phyloP scores from a whole-genome alignment of 345 rosid species.

The Bruguiera parviflora region DNA sequence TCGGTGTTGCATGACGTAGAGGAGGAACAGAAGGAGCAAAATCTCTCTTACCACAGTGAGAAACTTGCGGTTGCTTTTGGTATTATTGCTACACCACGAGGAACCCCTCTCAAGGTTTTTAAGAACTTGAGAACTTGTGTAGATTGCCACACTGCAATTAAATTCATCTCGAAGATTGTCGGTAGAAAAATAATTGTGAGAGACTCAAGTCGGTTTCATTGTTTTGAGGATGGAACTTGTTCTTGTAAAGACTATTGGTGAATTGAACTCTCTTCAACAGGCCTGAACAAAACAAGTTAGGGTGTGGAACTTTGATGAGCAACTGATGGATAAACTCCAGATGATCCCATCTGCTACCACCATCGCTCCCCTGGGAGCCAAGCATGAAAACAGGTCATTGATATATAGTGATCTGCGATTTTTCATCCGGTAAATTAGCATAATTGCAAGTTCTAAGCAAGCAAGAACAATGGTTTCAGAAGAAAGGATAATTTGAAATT shows the following conservation, averaged over 20 bases:
- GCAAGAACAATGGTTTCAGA: too few relatives aligned
- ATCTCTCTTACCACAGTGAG: slow-evolving; percentile 81
- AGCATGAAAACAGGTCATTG: too few relatives aligned
- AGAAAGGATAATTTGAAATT: too few relatives aligned
- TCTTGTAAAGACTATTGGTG: slow-evolving; percentile 91
- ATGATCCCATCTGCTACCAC: too few relatives aligned
- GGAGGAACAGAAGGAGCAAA: slow-evolving; percentile 88
- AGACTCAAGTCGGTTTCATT: slow-evolving; percentile 80
- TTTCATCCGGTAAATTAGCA: too few relatives aligned
- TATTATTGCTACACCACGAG: slow-evolving; percentile 58
- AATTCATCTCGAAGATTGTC: slow-evolving; percentile 69
- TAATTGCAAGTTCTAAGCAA: too few relatives aligned
- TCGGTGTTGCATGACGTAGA: slow-evolving; percentile 84
- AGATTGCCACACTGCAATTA: slow-evolving; percentile 86
- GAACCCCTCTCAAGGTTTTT: slow-evolving; percentile 63
- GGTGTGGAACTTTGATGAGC: not conserved
- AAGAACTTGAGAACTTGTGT: slow-evolving; percentile 90
- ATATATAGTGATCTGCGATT: too few relatives aligned
- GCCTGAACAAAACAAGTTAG: not conserved
- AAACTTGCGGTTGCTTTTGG: slow-evolving; percentile 90
- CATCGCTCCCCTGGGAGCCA: too few relatives aligned
- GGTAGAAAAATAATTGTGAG: slow-evolving; percentile 68
- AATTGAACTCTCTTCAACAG: slow-evolving; percentile 10
- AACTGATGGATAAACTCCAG: not conserved
- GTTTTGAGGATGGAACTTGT: slow-evolving; percentile 76